These are phyloP conservation scores for Balansia obtecta DNA, from an alignment of 2,329 filamentous ascomycete genomes.

Conservation along the genomic window DNA sequence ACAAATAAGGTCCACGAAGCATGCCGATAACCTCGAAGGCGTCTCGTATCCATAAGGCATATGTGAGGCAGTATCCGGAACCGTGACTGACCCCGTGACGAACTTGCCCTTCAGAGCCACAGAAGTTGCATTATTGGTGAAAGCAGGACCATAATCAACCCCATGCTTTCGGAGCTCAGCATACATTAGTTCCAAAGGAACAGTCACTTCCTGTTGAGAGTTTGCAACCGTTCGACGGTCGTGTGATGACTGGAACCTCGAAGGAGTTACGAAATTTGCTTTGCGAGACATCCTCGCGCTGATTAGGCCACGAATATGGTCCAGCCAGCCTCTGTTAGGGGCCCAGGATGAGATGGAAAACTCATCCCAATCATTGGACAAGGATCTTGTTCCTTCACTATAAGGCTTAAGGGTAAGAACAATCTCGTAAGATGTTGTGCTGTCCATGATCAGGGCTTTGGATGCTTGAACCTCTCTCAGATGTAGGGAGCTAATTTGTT, in stretches of 20 bases:
- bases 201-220: not conserved
- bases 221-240: not conserved
- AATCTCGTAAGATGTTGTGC: slow-evolving; percentile 14
- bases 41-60: slow-evolving; percentile 35
- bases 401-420: slow-evolving; percentile 14
- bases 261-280: slow-evolving; percentile 12
- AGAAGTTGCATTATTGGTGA: slow-evolving; percentile 11
- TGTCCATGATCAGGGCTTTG: slow-evolving; percentile 16
- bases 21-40: slow-evolving; percentile 29
- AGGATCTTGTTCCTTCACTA: slow-evolving; percentile 15
- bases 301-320: slow-evolving; percentile 43
- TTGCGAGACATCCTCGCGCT: slow-evolving; percentile 15
- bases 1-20: slow-evolving; percentile 32
- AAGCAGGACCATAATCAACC: slow-evolving; percentile 15
- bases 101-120: slow-evolving; percentile 16
- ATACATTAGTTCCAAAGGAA: slow-evolving; percentile 14
- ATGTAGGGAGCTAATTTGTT: slow-evolving; percentile 11
- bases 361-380: slow-evolving; percentile 38
- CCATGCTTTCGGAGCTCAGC: slow-evolving; percentile 13
- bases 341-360: slow-evolving; percentile 45
- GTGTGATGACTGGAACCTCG: not conserved
- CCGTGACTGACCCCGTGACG: not conserved
- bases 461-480: slow-evolving; percentile 16
- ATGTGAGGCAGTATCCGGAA: slow-evolving; percentile 28
- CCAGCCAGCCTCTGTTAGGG: slow-evolving; percentile 38